Percentiles rank a stretch among this genome's conserved stretches.
Conservation (phyloP, 257 asterid species). For the Solanum ahanhuiri region DNA sequence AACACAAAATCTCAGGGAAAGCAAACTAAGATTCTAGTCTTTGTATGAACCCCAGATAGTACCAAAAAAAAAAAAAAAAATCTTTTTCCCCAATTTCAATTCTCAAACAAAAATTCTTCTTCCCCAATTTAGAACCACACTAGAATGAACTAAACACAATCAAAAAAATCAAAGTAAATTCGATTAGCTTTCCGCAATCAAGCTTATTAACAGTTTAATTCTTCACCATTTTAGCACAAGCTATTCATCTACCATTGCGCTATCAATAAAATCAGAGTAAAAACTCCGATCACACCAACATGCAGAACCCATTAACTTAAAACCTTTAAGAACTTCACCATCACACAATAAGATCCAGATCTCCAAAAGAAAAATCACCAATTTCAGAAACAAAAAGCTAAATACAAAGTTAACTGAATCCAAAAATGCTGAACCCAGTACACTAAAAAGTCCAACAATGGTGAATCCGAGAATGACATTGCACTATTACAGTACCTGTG, state of each 20-base stretch:
- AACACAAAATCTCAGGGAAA: not conserved
- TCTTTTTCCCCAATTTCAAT: not conserved
- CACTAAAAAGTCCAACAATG: not conserved
- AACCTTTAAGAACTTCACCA: conserved; percentile 9
- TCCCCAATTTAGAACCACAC: not conserved
- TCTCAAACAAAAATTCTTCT: not conserved
- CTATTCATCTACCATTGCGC: not conserved
- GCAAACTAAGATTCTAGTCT: not conserved
- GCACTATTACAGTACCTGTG: conserved; percentile 62
- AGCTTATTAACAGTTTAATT: not conserved
- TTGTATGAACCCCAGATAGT: not conserved
- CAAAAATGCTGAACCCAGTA: not conserved
- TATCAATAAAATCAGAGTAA: not conserved
- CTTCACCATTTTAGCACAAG: not conserved
- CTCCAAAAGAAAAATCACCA: conserved; percentile 13
- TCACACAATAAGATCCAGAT: conserved; percentile 33
- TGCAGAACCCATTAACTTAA: conserved; percentile 20
- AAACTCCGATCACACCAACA: conserved; percentile 31
- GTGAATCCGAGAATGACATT: conserved; percentile 32
- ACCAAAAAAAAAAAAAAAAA: not conserved
- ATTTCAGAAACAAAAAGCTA: conserved; percentile 7
- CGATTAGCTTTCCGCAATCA: not conserved
- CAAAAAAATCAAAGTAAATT: not conserved
- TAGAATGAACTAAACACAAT: not conserved
- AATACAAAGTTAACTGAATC: conserved; percentile 12